Conservation (phyloP, 768 basidiomycete genomes). For the Suillus occidentalis region DNA sequence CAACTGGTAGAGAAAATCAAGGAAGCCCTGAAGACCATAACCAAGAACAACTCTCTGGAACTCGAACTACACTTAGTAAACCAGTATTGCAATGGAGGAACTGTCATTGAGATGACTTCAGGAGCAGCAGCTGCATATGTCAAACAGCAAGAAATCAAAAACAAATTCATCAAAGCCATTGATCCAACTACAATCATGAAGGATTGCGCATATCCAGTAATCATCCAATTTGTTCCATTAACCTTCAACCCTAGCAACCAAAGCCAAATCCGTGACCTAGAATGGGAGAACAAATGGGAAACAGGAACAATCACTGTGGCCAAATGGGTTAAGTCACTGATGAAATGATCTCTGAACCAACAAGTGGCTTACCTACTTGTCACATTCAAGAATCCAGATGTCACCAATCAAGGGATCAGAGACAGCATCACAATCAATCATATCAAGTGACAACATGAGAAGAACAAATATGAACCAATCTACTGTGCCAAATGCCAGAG, state of each 20-base stretch:
- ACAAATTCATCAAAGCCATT: conserved; percentile 6
- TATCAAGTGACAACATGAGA: neutral
- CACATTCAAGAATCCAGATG: conserved; percentile 2
- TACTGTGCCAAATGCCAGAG: neutral
- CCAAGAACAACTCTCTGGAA: too few relatives aligned
- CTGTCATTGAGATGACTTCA: conserved; percentile 14
- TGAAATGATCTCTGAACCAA: neutral
- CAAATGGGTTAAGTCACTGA: conserved; percentile 1
- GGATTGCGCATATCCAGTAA: conserved; percentile 3
- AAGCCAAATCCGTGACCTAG: accelerated
- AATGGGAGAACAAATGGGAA: neutral
- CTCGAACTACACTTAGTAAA: neutral
- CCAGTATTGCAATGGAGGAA: neutral
- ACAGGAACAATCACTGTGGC: neutral
- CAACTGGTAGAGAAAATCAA: too few relatives aligned
- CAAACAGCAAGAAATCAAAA: neutral
- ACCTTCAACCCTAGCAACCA: conserved; percentile 12
- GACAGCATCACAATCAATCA: conserved; percentile 20
- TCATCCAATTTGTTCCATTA: conserved; percentile 26
- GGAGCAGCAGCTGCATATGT: conserved; percentile 19
- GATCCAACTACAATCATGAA: conserved; percentile 4
- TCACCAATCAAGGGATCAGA: conserved; percentile 26
- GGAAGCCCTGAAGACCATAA: too few relatives aligned
- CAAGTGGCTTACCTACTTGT: neutral
- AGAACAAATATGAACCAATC: neutral